phyloP scores from a whole-genome alignment of 2,329 filamentous ascomycete species.

The Diaporthe destruens region DNA sequence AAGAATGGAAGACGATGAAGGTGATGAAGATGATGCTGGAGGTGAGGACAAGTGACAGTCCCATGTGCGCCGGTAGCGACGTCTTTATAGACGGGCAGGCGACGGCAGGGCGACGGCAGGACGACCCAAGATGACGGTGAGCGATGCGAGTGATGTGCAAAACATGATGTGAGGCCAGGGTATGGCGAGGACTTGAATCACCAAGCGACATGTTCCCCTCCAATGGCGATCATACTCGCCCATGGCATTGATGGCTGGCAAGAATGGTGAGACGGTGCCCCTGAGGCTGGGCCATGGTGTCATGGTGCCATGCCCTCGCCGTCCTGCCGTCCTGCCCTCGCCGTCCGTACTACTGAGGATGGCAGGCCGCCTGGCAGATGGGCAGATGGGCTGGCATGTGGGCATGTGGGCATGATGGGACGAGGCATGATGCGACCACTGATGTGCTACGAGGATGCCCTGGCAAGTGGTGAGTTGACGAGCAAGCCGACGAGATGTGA shows the following conservation, averaged over 20 bases:
- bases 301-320: not conserved
- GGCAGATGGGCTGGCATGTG: constrained; percentile 3
- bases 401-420: constrained; percentile 17
- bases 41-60: not conserved
- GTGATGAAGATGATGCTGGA: constrained; percentile 21
- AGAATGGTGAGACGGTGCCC: constrained; percentile 23
- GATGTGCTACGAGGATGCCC: constrained; percentile 16
- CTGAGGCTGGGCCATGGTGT: too few relatives aligned
- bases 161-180: constrained; percentile 25
- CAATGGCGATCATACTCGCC: constrained; percentile 28
- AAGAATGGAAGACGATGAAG: constrained; percentile 30
- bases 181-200: constrained; percentile 14
- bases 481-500: not conserved
- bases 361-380: constrained; percentile 6
- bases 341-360: too few relatives aligned
- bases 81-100: constrained; percentile 20
- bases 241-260: constrained; percentile 23
- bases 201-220: constrained; percentile 24
- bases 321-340: too few relatives aligned
- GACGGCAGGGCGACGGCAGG: too few relatives aligned
- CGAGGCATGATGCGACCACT: constrained; percentile 13
- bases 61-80: constrained; percentile 29
- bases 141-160: constrained; percentile 13
- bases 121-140: not conserved
- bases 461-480: not conserved